Percentiles rank a stretch among this genome's conserved stretches.
These are phyloP conservation scores for Euphrasia arctica DNA, from an alignment of 305 asterid species.

Conservation along the genomic window DNA sequence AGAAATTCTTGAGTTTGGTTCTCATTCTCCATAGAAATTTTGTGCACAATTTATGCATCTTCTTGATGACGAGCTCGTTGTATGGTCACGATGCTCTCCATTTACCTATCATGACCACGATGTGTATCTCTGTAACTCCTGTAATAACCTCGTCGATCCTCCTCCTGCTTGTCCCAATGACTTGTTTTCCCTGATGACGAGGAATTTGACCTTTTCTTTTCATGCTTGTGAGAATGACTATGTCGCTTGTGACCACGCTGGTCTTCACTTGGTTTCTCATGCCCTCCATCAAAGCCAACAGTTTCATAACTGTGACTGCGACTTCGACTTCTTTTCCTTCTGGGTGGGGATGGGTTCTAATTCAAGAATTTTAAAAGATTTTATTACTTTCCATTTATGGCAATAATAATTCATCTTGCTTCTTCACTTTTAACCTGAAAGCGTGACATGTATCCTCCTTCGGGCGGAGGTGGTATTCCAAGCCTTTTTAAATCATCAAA, in stretches of 20 bases:
- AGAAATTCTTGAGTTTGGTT: too few relatives aligned
- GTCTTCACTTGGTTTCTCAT: slow-evolving; percentile 38
- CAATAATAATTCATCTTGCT: not conserved
- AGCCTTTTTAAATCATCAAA: slow-evolving; percentile 79
- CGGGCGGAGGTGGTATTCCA: slow-evolving; percentile 88
- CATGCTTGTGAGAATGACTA: slow-evolving; percentile 37
- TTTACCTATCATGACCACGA: slow-evolving; percentile 34
- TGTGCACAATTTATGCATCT: not conserved
- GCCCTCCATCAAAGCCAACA: slow-evolving; percentile 37
- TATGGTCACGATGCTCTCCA: too few relatives aligned
- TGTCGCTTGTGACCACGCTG: slow-evolving; percentile 28
- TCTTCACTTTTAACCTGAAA: slow-evolving; percentile 45
- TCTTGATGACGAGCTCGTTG: too few relatives aligned
- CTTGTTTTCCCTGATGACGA: slow-evolving; percentile 33
- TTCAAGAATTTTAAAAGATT: slow-evolving; percentile 2
- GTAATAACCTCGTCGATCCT: slow-evolving; percentile 14
- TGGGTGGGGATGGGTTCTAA: slow-evolving; percentile 80
- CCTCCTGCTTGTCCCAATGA: slow-evolving; percentile 33
- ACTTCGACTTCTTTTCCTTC: slow-evolving; percentile 43
- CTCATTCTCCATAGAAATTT: too few relatives aligned
- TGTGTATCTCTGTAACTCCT: slow-evolving; percentile 22
- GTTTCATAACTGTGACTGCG: slow-evolving; percentile 32
- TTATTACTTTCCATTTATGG: slow-evolving; percentile 3
- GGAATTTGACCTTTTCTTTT: slow-evolving; percentile 30
- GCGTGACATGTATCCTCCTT: slow-evolving; percentile 79